These are phyloP conservation scores for Botrytis elliptica DNA, from an alignment of 2,329 filamentous ascomycete species.

Conservation along the genomic window DNA sequence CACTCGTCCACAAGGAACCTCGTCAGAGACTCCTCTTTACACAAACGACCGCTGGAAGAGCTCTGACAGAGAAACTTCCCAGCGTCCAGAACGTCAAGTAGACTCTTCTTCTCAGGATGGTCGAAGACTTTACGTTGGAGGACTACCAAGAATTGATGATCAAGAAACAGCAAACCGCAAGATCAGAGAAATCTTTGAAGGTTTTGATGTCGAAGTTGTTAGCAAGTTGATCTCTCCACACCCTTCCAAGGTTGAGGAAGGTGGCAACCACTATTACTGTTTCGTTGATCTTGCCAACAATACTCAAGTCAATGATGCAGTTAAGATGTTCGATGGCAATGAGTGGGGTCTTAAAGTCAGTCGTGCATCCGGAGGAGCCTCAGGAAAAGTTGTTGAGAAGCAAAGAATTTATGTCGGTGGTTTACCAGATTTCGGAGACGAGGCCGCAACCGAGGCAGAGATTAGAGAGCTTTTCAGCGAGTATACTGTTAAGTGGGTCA, in stretches of 20 bases:
- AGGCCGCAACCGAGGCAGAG: slow-evolving; percentile 47
- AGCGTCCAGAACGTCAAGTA: slow-evolving; percentile 17
- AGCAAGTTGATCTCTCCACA: slow-evolving; percentile 54
- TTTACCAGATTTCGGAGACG: slow-evolving; percentile 49
- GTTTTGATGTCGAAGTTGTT: slow-evolving; percentile 44
- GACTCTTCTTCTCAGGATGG: slow-evolving; percentile 37
- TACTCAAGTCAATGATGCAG: slow-evolving; percentile 54
- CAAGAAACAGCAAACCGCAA: slow-evolving; percentile 49
- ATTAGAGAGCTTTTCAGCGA: slow-evolving; percentile 48
- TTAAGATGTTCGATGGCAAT: slow-evolving; percentile 42
- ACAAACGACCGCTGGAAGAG: slow-evolving; percentile 33
- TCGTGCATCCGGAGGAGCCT: slow-evolving; percentile 22
- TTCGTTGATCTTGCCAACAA: slow-evolving; percentile 61
- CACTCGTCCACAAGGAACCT: slow-evolving; percentile 10
- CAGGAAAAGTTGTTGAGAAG: slow-evolving; percentile 37
- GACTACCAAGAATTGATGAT: slow-evolving; percentile 49
- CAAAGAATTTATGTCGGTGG: slow-evolving; percentile 52
- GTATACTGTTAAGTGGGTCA: slow-evolving; percentile 44
- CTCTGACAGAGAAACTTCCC: slow-evolving; percentile 25
- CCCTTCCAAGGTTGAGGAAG: slow-evolving; percentile 51
- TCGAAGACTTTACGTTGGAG: slow-evolving; percentile 51
- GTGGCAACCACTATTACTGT: slow-evolving; percentile 60
- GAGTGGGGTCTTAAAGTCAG: slow-evolving; percentile 31
- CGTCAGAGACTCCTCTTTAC: slow-evolving; percentile 14
- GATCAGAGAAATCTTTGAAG: slow-evolving; percentile 48